These are phyloP conservation scores for Trichoderma cornu-damae DNA, from an alignment of 2,329 filamentous ascomycete species.

Conservation along the genomic window DNA sequence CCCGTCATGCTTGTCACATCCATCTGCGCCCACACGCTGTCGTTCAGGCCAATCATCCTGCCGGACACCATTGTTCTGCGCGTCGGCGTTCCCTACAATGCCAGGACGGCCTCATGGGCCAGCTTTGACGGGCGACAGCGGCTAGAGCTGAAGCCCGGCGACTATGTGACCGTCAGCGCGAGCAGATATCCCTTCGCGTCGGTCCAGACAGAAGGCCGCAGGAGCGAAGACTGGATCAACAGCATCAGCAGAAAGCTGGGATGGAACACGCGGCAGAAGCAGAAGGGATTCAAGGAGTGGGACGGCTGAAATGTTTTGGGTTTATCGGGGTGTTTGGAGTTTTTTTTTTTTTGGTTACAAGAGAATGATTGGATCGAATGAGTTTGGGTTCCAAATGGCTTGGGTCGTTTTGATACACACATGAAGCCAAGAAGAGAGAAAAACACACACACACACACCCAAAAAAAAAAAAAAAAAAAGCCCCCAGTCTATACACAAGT, in stretches of 20 bases:
- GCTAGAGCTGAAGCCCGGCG: conserved; percentile 69
- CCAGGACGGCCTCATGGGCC: conserved; percentile 87
- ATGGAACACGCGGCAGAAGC: conserved; percentile 75
- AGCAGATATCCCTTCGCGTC: conserved; percentile 75
- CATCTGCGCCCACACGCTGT: conserved; percentile 91
- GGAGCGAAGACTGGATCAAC: conserved; percentile 76
- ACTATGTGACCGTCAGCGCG: conserved; percentile 80
- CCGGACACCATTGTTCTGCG: conserved; percentile 93
- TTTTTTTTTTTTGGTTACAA: background rate
- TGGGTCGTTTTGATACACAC: no score
- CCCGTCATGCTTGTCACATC: conserved; percentile 92
- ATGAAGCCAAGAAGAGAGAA: no score
- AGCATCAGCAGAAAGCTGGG: conserved; percentile 73
- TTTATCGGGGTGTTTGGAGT: background rate
- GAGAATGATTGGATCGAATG: no score
- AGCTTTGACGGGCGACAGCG: conserved; percentile 93
- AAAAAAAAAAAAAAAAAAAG: no score
- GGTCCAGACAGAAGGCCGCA: conserved; percentile 63
- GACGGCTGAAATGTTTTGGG: conserved; percentile 27
- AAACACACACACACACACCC: no score
- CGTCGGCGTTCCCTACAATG: conserved; percentile 90
- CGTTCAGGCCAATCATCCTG: conserved; percentile 92
- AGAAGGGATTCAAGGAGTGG: conserved; percentile 57
- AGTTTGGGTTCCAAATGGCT: no score
- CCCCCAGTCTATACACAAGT: no score